Conservation (phyloP, 352 stramenopile genomes). For the Phytophthora chlamydospora region DNA sequence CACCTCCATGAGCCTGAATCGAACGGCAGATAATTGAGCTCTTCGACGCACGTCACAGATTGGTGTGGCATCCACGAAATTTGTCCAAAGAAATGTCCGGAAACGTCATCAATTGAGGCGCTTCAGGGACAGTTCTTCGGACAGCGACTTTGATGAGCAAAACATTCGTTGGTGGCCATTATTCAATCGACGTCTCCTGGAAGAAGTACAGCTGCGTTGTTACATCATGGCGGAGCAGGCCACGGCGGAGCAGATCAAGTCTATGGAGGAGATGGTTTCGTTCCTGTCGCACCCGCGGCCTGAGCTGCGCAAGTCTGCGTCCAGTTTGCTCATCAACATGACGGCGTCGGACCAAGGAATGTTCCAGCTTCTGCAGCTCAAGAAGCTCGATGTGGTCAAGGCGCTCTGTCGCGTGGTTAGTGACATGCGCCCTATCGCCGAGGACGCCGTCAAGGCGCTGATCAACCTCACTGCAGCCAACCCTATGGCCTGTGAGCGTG, state of each 20-base stretch:
- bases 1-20: slow-evolving; percentile 33
- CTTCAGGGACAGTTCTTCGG: slow-evolving; percentile 12
- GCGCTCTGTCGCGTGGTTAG: slow-evolving; percentile 82
- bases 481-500: slow-evolving; percentile 64
- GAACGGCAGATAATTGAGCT: not conserved
- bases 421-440: slow-evolving; percentile 83
- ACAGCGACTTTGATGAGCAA: slow-evolving; percentile 28
- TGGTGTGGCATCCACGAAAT: slow-evolving; percentile 13
- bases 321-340: slow-evolving; percentile 81
- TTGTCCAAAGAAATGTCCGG: slow-evolving; percentile 9
- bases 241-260: slow-evolving; percentile 65
- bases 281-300: slow-evolving; percentile 85
- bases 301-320: slow-evolving; percentile 86
- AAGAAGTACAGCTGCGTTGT: not conserved
- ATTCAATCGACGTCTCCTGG: slow-evolving; percentile 15
- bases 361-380: slow-evolving; percentile 75
- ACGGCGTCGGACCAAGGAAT: slow-evolving; percentile 83
- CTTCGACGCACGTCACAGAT: slow-evolving; percentile 22
- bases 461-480: slow-evolving; percentile 88
- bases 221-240: slow-evolving; percentile 48
- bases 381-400: slow-evolving; percentile 77
- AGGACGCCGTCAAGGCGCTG: slow-evolving; percentile 87
- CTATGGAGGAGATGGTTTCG: slow-evolving; percentile 81
- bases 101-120: slow-evolving; percentile 6
- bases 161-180: slow-evolving; percentile 35